Conservation (phyloP, 352 stramenopile genomes). For the Plasmopara viticola region DNA sequence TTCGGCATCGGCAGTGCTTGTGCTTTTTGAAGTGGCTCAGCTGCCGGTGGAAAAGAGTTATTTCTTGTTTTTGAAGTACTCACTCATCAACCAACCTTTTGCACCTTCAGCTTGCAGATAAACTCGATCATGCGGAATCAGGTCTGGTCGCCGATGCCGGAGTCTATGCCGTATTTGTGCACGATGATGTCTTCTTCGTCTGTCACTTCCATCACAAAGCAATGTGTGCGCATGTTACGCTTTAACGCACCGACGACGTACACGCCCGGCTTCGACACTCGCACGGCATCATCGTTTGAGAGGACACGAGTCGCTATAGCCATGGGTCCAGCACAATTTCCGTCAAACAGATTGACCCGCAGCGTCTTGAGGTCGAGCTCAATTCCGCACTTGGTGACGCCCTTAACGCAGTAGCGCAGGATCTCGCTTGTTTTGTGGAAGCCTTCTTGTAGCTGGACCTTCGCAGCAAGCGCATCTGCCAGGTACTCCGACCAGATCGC, state of each 20-base stretch:
- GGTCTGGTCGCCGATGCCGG: too few relatives aligned
- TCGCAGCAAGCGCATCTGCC: neutral
- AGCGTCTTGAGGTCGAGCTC: neutral
- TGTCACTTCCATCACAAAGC: neutral
- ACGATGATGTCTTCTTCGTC: neutral
- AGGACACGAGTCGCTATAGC: neutral
- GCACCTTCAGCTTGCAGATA: too few relatives aligned
- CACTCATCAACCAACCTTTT: too few relatives aligned
- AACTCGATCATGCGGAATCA: too few relatives aligned
- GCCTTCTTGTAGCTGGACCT: constrained; percentile 1
- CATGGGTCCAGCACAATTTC: neutral
- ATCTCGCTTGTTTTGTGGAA: constrained; percentile 2
- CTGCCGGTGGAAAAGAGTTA: too few relatives aligned
- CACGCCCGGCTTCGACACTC: neutral
- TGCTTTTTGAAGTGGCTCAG: too few relatives aligned
- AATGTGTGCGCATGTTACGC: neutral
- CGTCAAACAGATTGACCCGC: constrained; percentile 1
- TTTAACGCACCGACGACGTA: neutral
- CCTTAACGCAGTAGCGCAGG: neutral
- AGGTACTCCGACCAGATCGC: constrained; percentile 1
- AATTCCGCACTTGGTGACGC: neutral
- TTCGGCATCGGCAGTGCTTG: too few relatives aligned
- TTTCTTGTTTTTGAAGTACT: too few relatives aligned
- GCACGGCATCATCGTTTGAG: neutral
- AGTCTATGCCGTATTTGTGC: neutral